Evolutionary conservation across 2,329 filamentous ascomycete genomes (phyloP).

Genomic region (Westerdykella aurantiaca): DNA sequence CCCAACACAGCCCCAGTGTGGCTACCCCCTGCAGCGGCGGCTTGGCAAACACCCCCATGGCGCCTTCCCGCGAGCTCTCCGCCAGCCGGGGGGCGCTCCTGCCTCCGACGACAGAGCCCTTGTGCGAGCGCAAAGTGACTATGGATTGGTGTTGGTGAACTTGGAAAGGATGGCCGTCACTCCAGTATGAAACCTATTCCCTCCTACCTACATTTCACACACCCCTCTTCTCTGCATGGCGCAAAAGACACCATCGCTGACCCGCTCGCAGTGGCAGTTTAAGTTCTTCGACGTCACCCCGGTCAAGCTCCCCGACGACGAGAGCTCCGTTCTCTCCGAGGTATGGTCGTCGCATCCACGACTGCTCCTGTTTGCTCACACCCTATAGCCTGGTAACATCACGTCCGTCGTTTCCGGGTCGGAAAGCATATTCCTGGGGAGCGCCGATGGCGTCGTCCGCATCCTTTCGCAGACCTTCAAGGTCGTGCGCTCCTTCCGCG

Average conservation of each 20-base stretch:
- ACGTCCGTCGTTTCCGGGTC: constrained; percentile 81
- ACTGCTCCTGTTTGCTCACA: constrained; percentile 19
- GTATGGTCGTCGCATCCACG: constrained; percentile 46
- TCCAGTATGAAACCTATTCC: constrained; percentile 29
- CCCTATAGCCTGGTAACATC: constrained; percentile 55
- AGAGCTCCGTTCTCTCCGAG: constrained; percentile 72
- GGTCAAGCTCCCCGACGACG: constrained; percentile 72
- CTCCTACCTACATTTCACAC: background rate
- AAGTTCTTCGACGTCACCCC: constrained; percentile 97
- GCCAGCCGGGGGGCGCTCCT: constrained; percentile 4
- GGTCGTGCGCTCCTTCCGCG: constrained; percentile 77
- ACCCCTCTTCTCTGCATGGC: constrained; percentile 9
- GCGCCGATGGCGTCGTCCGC: constrained; percentile 76
- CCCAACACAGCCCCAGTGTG: too few species aligned
- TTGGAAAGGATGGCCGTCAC: constrained; percentile 36
- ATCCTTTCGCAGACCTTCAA: constrained; percentile 87
- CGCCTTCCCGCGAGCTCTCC: background rate
- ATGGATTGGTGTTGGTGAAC: constrained; percentile 19
- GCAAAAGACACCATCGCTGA: constrained; percentile 14
- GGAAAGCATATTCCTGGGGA: constrained; percentile 83
- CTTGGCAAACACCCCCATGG: too few species aligned
- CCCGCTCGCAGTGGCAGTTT: constrained; percentile 81
- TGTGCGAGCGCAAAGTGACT: background rate
- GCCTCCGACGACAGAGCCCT: constrained; percentile 5
- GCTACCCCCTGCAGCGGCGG: too few species aligned